phyloP scores from a whole-genome alignment of 208 protist species.

The Trypanosoma congolense region DNA sequence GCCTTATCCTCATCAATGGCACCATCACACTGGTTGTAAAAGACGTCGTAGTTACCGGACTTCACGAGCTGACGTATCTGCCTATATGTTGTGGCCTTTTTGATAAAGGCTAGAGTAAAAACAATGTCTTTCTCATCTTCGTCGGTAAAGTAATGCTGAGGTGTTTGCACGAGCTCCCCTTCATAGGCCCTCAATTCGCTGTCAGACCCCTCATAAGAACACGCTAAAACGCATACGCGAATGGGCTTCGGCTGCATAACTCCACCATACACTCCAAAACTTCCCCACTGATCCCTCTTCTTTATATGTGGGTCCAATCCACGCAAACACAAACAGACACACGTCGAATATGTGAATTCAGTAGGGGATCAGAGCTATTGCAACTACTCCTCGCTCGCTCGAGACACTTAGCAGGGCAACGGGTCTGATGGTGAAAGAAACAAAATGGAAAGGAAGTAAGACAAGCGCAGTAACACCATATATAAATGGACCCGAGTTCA shows the following conservation, averaged over 20 bases:
- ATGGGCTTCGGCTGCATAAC: slow-evolving; percentile 19
- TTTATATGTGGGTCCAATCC: too few species aligned
- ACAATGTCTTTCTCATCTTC: slow-evolving; percentile 39
- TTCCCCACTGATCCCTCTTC: not conserved
- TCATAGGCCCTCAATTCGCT: slow-evolving; percentile 79
- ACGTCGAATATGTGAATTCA: too few species aligned
- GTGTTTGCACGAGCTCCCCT: slow-evolving; percentile 66
- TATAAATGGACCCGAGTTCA: too few species aligned
- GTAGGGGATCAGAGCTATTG: too few species aligned
- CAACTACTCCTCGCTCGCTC: too few species aligned
- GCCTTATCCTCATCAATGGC: slow-evolving; percentile 87
- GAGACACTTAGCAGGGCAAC: too few species aligned
- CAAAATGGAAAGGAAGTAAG: too few species aligned
- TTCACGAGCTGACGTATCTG: slow-evolving; percentile 80
- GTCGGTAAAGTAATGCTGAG: slow-evolving; percentile 73
- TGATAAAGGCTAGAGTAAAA: slow-evolving; percentile 68
- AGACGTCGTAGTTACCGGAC: slow-evolving; percentile 79
- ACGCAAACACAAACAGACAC: too few species aligned
- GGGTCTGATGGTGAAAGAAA: too few species aligned
- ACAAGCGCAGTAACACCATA: too few species aligned
- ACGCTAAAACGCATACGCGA: slow-evolving; percentile 75
- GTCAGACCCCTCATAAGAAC: slow-evolving; percentile 82
- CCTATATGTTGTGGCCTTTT: slow-evolving; percentile 79
- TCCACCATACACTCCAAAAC: not conserved
- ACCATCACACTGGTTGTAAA: slow-evolving; percentile 90